A percentile compares a stretch with the other conserved stretches of the same genome.
Evolutionary conservation across 2,329 filamentous ascomycete genomes (phyloP).

Genomic region (Trichothecium sympodiale): DNA sequence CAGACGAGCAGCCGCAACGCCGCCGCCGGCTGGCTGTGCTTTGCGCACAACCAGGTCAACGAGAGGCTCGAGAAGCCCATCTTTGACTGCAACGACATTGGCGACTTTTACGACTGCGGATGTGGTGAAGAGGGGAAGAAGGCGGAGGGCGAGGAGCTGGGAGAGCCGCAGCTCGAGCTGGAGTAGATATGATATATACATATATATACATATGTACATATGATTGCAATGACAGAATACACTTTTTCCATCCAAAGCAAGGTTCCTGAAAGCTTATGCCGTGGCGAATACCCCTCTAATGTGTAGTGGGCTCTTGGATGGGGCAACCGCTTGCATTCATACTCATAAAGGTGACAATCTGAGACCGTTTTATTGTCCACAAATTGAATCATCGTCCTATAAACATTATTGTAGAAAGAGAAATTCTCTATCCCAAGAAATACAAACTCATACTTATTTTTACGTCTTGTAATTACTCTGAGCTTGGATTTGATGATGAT

Average conservation of each 20-base stretch:
- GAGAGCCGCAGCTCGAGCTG: slow-evolving; percentile 5
- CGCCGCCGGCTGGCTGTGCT: slow-evolving; percentile 57
- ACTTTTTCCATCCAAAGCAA: too few relatives aligned
- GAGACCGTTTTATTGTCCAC: too few relatives aligned
- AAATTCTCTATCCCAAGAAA: neutral
- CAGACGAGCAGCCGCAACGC: slow-evolving; percentile 53
- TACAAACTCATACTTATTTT: slow-evolving; percentile 3
- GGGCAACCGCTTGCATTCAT: too few relatives aligned
- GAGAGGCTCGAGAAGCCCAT: slow-evolving; percentile 47
- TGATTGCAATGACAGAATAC: too few relatives aligned
- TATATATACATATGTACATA: too few relatives aligned
- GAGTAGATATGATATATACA: neutral
- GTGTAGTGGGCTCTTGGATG: too few relatives aligned
- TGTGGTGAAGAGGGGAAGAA: slow-evolving; percentile 53
- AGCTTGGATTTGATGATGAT: too few relatives aligned
- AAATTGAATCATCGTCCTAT: neutral
- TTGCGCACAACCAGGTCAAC: slow-evolving; percentile 58
- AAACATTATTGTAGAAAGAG: neutral
- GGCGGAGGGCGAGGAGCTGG: slow-evolving; percentile 17
- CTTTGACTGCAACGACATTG: slow-evolving; percentile 58
- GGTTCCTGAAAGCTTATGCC: too few relatives aligned
- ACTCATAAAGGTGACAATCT: too few relatives aligned
- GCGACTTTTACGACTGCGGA: slow-evolving; percentile 62
- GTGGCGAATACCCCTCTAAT: too few relatives aligned
- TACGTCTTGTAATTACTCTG: too few relatives aligned